These are phyloP conservation scores for Neurospora africana DNA, from an alignment of 495 filamentous ascomycete genomes.

Conservation along the genomic window DNA sequence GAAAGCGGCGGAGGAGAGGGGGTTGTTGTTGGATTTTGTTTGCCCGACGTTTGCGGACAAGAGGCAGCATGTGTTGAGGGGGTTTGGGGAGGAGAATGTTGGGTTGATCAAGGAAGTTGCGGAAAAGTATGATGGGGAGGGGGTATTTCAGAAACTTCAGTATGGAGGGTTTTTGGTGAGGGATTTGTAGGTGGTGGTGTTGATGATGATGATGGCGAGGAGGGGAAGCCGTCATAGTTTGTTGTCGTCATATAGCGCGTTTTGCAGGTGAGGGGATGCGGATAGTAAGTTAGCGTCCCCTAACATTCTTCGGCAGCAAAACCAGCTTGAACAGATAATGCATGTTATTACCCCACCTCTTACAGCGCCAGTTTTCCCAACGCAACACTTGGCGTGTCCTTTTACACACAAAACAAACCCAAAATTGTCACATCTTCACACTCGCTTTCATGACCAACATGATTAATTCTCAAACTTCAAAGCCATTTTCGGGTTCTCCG, in stretches of 20 bases:
- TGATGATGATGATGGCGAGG: neutral
- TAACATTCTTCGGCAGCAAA: accelerated
- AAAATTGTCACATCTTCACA: neutral
- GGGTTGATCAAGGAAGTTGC: slow-evolving; percentile 24
- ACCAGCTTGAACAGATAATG: neutral
- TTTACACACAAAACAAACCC: neutral
- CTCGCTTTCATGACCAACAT: neutral
- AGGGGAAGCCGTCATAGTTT: neutral
- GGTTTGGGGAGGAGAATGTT: slow-evolving; percentile 40
- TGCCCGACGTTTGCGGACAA: slow-evolving; percentile 34
- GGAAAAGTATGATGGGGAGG: slow-evolving; percentile 38
- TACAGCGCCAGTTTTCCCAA: neutral
- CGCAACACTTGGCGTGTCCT: no score
- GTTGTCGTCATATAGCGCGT: neutral
- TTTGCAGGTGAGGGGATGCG: neutral
- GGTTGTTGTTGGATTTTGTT: slow-evolving; percentile 14
- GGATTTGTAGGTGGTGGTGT: neutral
- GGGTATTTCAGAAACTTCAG: slow-evolving; percentile 39
- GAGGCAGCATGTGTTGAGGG: slow-evolving; percentile 32
- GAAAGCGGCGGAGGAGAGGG: slow-evolving; percentile 14
- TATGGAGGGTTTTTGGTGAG: slow-evolving; percentile 19
- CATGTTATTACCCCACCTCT: neutral
- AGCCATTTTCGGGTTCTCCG: no score
- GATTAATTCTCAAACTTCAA: neutral
- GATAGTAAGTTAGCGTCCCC: neutral